Base-by-base conservation (phyloP, 371 early-diverging fungal species). In the Mortierella sp. region DNA sequence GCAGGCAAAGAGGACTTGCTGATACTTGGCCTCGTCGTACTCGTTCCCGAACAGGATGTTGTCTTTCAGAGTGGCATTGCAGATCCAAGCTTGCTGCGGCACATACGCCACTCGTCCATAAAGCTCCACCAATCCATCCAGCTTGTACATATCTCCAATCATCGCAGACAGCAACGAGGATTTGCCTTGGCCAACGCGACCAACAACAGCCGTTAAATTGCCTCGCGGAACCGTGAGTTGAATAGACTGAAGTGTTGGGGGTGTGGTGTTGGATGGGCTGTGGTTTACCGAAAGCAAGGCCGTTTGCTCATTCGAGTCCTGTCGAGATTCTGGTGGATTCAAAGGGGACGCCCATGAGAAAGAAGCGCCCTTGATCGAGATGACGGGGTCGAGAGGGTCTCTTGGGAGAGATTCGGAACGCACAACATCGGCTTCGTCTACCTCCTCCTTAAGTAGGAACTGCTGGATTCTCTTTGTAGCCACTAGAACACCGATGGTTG, bases 11-110 rank as follows among this genome's bases (percentile, higher is more conserved):
- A 76, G 24, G 42, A 76, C 70, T 8, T 52, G 50, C 6, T 95
- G 90, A 82, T 98, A 99, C 60, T 94, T 95, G n/a, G 88, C 88
- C 47, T 89, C 90, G 70, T 97, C 96, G 82, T 88, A 96, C 7
- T 90, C 91, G 80, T 89, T 89, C 16, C 98, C 98, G 92, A 99
- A 98, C 11, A 96, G 84, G 80, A 98, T 95, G 86, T 98, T 98
- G 47, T 98, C 97, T 42, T 95, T 91, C 24, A 99, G 73, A 0
- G 97, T 94, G 31, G 94, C 94, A 80, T 97, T 97, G 94, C 96
- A 94, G 45, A 99, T 95, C 98, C 97, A 98, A 21, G 99, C 93
- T 73, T 88, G 92, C 88, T 98, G 98, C 21, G 96, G 92, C 0
- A 95, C 97, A 86, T 97, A 98, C 6, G 97, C 97, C 16, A 96